A percentile compares a stretch with the other conserved stretches of the same genome.
phyloP scores from a whole-genome alignment of 2,329 filamentous ascomycete genomes.

The Colletotrichum lini region DNA sequence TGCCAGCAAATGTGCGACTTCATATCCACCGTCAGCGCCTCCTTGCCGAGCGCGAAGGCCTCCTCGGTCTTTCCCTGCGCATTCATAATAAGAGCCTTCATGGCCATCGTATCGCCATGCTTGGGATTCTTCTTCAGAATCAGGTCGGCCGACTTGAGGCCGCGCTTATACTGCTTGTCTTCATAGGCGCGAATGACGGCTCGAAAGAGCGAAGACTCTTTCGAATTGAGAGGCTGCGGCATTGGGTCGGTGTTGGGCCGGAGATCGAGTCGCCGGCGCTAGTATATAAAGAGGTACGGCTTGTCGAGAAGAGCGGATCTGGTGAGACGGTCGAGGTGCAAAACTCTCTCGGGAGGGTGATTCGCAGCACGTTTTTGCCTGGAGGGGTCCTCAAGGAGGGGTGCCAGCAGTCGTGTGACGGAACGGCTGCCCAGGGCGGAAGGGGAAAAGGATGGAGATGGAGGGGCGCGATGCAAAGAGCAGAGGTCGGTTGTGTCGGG shows the following conservation, averaged over 20 bases:
- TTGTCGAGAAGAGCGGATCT: not conserved
- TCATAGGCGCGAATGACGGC: conserved; percentile 97
- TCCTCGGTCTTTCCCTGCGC: conserved; percentile 92
- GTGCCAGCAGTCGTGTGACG: conserved; percentile 32
- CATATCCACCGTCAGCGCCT: conserved; percentile 95
- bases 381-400: conserved; percentile 40
- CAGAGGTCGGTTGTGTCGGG: conserved; percentile 34
- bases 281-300: not conserved
- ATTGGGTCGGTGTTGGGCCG: conserved; percentile 59
- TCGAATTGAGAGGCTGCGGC: conserved; percentile 83
- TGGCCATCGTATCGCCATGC: conserved; percentile 98
- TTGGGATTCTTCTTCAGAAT: conserved; percentile 95
- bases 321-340: conserved; percentile 15
- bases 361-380: conserved; percentile 14
- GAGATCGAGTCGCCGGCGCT: conserved; percentile 31
- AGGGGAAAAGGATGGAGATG: not conserved
- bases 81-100: conserved; percentile 98
- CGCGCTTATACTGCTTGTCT: conserved; percentile 96
- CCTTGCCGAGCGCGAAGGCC: conserved; percentile 92
- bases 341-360: conserved; percentile 29
- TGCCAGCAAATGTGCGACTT: conserved; percentile 99
- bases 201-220: conserved; percentile 94
- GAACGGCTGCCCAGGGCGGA: not conserved
- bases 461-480: conserved; percentile 18
- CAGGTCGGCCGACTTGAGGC: conserved; percentile 95